Conservation (phyloP, 2,329 filamentous ascomycete species). For the Ascochyta lentis region DNA sequence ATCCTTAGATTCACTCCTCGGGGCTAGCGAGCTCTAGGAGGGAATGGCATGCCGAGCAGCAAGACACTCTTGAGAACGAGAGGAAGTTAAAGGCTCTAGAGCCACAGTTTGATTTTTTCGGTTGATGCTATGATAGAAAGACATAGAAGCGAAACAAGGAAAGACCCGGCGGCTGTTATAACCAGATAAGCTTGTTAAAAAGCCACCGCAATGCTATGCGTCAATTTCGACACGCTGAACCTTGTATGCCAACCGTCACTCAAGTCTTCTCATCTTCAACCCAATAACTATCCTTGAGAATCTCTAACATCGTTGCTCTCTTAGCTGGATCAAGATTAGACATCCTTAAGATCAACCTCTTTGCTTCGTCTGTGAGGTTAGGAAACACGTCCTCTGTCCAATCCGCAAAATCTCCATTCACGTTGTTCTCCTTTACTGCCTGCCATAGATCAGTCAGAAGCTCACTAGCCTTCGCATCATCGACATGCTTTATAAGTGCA, state of each 20-base stretch:
- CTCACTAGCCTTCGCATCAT: conserved; percentile 28
- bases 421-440: conserved; percentile 18
- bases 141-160: conserved; percentile 6
- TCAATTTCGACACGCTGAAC: conserved; percentile 7
- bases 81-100: conserved; percentile 4
- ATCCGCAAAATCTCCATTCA: conserved; percentile 31
- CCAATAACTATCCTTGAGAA: conserved; percentile 16
- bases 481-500: conserved; percentile 11
- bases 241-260: conserved; percentile 4
- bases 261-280: conserved; percentile 4
- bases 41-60: conserved; percentile 4
- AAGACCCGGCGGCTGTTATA: conserved; percentile 2
- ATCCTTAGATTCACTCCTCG: neutral
- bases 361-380: conserved; percentile 37
- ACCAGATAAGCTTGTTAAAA: conserved; percentile 7
- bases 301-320: conserved; percentile 33
- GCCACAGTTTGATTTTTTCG: conserved; percentile 6
- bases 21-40: conserved; percentile 2
- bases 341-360: conserved; percentile 41
- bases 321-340: conserved; percentile 40
- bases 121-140: conserved; percentile 5
- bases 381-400: conserved; percentile 38
- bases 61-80: conserved; percentile 5
- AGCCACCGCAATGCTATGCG: conserved; percentile 7
- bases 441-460: conserved; percentile 32